These are phyloP conservation scores for Mycena alexandri DNA, from an alignment of 768 basidiomycete genomes.

Conservation along the genomic window DNA sequence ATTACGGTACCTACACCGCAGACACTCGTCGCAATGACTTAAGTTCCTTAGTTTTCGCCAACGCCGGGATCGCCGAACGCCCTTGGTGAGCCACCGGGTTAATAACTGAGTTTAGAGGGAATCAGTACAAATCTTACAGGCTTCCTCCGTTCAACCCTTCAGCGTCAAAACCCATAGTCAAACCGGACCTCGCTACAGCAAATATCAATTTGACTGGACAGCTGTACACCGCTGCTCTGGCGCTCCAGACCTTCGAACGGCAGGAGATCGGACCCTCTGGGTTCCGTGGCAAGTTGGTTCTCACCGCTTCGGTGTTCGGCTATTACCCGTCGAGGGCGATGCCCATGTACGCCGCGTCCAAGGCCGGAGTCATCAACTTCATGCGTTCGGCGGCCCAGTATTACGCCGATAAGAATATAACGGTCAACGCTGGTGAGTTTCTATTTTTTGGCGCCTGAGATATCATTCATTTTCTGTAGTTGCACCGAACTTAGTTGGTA, in stretches of 20 bases:
- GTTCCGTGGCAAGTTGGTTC: slow-evolving; percentile 38
- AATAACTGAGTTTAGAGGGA: no score
- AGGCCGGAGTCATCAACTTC: slow-evolving; percentile 38
- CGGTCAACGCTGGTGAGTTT: slow-evolving; percentile 35
- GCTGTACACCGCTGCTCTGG: slow-evolving; percentile 39
- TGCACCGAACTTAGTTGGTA: slow-evolving; percentile 35
- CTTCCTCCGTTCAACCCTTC: slow-evolving; percentile 37
- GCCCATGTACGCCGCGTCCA: slow-evolving; percentile 40
- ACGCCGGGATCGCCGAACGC: slow-evolving; percentile 38
- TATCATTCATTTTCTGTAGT: slow-evolving; percentile 13
- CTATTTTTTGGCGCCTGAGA: not conserved
- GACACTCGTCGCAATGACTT: not conserved
- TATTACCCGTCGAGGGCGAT: slow-evolving; percentile 35
- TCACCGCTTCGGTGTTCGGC: slow-evolving; percentile 39
- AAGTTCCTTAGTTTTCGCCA: slow-evolving; percentile 34
- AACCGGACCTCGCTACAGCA: slow-evolving; percentile 33
- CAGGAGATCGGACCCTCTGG: slow-evolving; percentile 35
- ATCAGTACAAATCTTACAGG: no score
- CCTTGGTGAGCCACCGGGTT: no score
- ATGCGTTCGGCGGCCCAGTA: slow-evolving; percentile 36
- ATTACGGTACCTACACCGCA: slow-evolving; percentile 31
- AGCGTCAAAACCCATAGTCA: slow-evolving; percentile 28
- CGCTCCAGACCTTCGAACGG: slow-evolving; percentile 39
- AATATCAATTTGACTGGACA: slow-evolving; percentile 38
- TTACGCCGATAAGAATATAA: slow-evolving; percentile 37